A percentile compares a stretch with the other conserved stretches of the same genome.
Evolutionary conservation across 495 filamentous ascomycete species (phyloP).

Genomic region (Lasiosphaeria hispida): DNA sequence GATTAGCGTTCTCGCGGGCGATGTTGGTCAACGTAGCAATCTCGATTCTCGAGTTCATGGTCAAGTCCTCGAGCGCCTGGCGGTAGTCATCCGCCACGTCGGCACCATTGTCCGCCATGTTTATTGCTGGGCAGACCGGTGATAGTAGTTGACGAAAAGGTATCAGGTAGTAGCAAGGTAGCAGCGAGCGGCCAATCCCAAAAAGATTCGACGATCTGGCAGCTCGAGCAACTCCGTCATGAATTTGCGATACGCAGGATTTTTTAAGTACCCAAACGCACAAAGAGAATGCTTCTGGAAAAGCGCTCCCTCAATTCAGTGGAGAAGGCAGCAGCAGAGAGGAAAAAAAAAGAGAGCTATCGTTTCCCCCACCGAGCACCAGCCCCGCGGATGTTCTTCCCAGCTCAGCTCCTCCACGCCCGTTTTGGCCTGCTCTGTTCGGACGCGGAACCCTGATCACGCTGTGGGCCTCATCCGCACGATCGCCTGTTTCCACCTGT

Average conservation of each 20-base stretch:
- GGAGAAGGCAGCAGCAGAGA: constrained; percentile 3
- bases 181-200: no score
- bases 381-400: background rate
- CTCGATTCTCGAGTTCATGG: constrained; percentile 82
- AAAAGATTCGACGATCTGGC: no score
- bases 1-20: constrained; percentile 91
- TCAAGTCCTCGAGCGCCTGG: constrained; percentile 86
- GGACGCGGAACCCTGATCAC: constrained; percentile 9
- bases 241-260: background rate
- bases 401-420: background rate
- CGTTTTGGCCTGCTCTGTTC: background rate
- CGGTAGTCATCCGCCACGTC: constrained; percentile 95
- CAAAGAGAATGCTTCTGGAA: background rate
- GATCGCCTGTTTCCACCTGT: no score
- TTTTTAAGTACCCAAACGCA: background rate
- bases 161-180: no score
- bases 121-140: constrained; percentile 9
- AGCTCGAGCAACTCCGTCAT: background rate
- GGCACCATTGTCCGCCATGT: constrained; percentile 75
- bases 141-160: constrained; percentile 1
- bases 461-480: background rate
- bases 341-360: constrained; percentile 3
- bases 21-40: constrained; percentile 96
- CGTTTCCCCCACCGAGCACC: constrained; percentile 3
- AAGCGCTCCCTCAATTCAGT: constrained; percentile 7